Evolutionary conservation across 78 protist species (phyloP), one percentile per base, ranked within the genome.

Genomic region (Dictyostelium discoideum): DNA sequence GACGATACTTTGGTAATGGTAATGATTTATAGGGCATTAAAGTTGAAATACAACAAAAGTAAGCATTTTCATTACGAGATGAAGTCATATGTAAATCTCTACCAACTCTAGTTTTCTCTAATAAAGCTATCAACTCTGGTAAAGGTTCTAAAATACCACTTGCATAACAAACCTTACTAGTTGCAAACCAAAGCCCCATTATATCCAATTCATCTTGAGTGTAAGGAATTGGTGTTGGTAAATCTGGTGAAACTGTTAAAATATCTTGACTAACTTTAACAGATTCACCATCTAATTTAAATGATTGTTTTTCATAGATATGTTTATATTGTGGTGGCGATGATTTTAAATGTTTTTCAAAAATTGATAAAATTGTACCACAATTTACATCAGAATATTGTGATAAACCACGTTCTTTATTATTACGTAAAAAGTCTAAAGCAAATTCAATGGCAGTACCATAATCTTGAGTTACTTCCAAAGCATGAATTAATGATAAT

Each of bases 11-110:
- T 29, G 84, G 87, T 44, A 85, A 26, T 39, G 96, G 97, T 39
- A 84, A 54, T 39, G 50, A 14, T 26, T 50, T 69, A 24, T 48
- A 29, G 9, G 73, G 16, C 85, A 97, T 73, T 32, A 98, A 92
- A 29, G 85, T 93, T 7, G 92, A 85, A 37, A 97, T 60, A 81
- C 85, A 82, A 57, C 85, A 60, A 84, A 87, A 98, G 96, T 98
- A 98, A 4, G 98, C 99, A 37, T 98, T 96, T 87, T 98, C 99
- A 74, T 98, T 98, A 20, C 99, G 72, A 24, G 93, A 85, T 13
- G 50, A 63, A 13, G 98, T 98, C 83, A 63, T 50, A 89, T 98
- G 98, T 46, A 98, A 50, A 74, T 95, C 85, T 73, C 90, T 9
- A 22, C 44, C 89, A 5, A 7, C 79, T 3, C 87, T 77, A 4